These are phyloP conservation scores for Boletus sp. DNA, from an alignment of 768 basidiomycete species.

Conservation along the genomic window DNA sequence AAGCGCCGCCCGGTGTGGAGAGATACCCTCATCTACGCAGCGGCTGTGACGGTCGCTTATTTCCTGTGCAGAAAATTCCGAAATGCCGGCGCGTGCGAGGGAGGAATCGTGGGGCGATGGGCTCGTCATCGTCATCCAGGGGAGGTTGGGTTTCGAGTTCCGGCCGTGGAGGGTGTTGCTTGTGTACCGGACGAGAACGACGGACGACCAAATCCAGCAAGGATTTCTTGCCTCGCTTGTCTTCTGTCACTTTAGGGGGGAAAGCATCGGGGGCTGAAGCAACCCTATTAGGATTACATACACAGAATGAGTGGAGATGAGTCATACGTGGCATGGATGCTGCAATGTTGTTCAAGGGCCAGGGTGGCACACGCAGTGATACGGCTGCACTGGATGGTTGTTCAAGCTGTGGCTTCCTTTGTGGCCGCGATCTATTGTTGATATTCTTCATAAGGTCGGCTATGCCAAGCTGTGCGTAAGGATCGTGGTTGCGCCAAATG, in stretches of 20 bases:
- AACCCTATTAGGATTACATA: slow-evolving; percentile 8
- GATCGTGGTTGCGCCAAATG: slow-evolving; percentile 28
- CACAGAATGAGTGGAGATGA: not conserved
- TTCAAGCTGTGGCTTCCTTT: slow-evolving; percentile 17
- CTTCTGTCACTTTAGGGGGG: slow-evolving; percentile 19
- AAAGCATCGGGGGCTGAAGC: slow-evolving; percentile 39
- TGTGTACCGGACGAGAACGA: slow-evolving; percentile 26
- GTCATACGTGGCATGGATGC: slow-evolving; percentile 38
- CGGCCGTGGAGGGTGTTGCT: slow-evolving; percentile 19
- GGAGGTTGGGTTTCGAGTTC: slow-evolving; percentile 6
- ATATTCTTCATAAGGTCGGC: slow-evolving; percentile 27
- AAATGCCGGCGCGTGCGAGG: slow-evolving; percentile 26
- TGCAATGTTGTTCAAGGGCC: slow-evolving; percentile 24
- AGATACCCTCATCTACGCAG: slow-evolving; percentile 5
- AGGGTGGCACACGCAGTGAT: slow-evolving; percentile 18
- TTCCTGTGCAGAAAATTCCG: slow-evolving; percentile 39
- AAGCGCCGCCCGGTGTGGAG: not conserved
- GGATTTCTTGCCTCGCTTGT: slow-evolving; percentile 14
- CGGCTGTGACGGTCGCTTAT: slow-evolving; percentile 16
- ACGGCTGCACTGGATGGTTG: slow-evolving; percentile 9
- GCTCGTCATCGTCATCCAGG: slow-evolving; percentile 3
- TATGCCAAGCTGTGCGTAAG: slow-evolving; percentile 34
- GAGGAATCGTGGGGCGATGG: slow-evolving; percentile 7
- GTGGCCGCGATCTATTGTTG: slow-evolving; percentile 12
- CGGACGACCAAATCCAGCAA: slow-evolving; percentile 3